phyloP scores from a whole-genome alignment of 345 rosid genomes.

The Diplotaxis tenuifolia region DNA sequence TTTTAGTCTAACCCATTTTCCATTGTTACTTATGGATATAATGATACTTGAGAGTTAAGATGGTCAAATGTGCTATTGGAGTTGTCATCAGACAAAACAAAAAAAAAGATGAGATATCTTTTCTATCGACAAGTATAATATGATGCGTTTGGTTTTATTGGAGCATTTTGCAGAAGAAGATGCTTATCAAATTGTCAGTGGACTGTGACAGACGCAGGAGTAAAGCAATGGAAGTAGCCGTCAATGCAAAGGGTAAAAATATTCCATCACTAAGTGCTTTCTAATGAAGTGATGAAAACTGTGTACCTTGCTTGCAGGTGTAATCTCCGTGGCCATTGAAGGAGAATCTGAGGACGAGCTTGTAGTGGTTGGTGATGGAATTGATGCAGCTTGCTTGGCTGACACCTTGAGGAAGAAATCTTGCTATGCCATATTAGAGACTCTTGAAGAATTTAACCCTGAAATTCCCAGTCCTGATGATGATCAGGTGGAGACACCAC shows the following conservation, averaged over 20 bases:
- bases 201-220: slow-evolving; percentile 40
- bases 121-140: too few species aligned
- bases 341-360: slow-evolving; percentile 40
- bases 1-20: slow-evolving; percentile 25
- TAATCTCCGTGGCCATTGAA: slow-evolving; percentile 41
- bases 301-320: slow-evolving; percentile 35
- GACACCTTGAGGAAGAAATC: slow-evolving; percentile 39
- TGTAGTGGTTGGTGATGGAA: slow-evolving; percentile 40
- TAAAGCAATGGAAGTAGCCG: slow-evolving; percentile 42
- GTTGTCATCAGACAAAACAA: too few species aligned
- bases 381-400: slow-evolving; percentile 44
- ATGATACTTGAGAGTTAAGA: background rate
- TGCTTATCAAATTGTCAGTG: slow-evolving; percentile 29
- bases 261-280: background rate
- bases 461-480: background rate
- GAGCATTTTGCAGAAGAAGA: slow-evolving; percentile 44
- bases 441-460: slow-evolving; percentile 37
- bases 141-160: background rate
- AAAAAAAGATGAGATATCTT: background rate
- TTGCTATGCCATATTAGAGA: slow-evolving; percentile 32
- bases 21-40: background rate
- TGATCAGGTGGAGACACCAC: slow-evolving; percentile 4
- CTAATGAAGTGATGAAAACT: background rate
- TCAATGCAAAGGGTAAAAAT: slow-evolving; percentile 39
- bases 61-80: too few species aligned